Base-by-base conservation (phyloP, 2,329 filamentous ascomycete genomes). In the Ophiostoma fasciatum region DNA sequence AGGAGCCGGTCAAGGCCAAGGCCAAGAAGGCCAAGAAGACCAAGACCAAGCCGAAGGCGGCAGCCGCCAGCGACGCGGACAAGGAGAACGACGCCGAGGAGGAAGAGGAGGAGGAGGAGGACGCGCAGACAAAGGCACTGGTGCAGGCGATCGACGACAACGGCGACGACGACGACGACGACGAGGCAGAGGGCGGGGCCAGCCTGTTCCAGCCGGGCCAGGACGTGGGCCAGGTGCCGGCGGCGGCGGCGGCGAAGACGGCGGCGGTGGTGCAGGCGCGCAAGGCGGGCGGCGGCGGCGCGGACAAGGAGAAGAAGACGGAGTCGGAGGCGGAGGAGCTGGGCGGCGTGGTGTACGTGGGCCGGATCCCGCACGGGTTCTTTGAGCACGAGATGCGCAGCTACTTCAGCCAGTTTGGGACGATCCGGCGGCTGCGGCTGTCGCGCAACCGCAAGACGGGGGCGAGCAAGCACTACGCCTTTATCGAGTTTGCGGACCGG, bases 331-430 rank as follows among this genome's bases (percentile, higher is more conserved):
- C 15, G 20, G 13, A 33, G 33, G 13, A 26, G 42, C 32, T 38
- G 38, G 73, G 82, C 2, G 88, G 87, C 31, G 78, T 90, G 28
- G 68, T 96, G 51, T 96, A 94, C 60, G 68, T 98, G 50, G 85
- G 83, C 53, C 83, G 85, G 19, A 50, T 53, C 21, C 53, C 49
- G 41, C 54, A 59, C 45, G 82, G 90, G 61, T 98, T 98, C 73
- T 96, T 88, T 67, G 90, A 98, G 62, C 74, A 85, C 51, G 81
- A 96, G 61, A 92, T 98, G 80, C 76, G 74, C 48, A 75, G 78
- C 45, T 98, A 96, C 66, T 93, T 96, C 54, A 72, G 76, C 37
- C 90, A 98, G 58, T 98, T 98, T 48, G 90, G 90, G 47, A 65
- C 73, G 12, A 84, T 98, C 49, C 72, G 66, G 35, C 75, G 61